Evolutionary conservation across 345 rosid genomes (phyloP).

Genomic region (Eucalyptus viminalis): DNA sequence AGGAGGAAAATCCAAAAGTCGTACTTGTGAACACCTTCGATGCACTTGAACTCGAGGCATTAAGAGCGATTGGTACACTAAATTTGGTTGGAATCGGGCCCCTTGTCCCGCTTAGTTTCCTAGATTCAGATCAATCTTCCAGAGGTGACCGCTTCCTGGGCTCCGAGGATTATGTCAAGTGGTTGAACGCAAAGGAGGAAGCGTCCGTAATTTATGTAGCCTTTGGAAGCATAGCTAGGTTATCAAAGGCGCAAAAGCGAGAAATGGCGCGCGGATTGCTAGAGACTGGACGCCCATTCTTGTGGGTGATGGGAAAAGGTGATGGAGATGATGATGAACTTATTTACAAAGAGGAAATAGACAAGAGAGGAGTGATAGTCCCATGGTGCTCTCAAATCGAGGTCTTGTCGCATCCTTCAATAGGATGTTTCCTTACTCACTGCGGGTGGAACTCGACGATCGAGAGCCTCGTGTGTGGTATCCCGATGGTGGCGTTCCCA

Average conservation of each 20-base stretch:
- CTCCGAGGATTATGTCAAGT: background rate
- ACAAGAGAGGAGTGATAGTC: background rate
- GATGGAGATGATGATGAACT: background rate
- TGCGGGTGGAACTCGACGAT: background rate
- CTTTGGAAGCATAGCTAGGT: background rate
- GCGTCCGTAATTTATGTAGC: background rate
- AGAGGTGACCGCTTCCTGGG: background rate
- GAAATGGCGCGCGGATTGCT: background rate
- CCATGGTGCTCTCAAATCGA: background rate
- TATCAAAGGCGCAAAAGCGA: background rate
- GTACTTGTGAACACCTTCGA: conserved; percentile 1
- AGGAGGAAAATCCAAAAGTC: background rate
- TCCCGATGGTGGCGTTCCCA: conserved; percentile 15
- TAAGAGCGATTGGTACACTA: background rate
- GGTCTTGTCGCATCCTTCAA: background rate
- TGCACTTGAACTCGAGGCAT: background rate
- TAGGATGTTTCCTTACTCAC: background rate
- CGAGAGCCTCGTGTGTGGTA: background rate
- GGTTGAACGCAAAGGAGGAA: background rate
- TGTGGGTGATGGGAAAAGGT: background rate
- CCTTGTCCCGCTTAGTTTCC: background rate
- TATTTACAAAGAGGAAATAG: background rate
- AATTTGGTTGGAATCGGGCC: background rate
- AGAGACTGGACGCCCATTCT: background rate
- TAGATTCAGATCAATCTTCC: background rate